Percentiles rank a stretch among this genome's conserved stretches.
Evolutionary conservation across 192 early-diverging fungal species (phyloP).

Genomic region (Backusella sp.): DNA sequence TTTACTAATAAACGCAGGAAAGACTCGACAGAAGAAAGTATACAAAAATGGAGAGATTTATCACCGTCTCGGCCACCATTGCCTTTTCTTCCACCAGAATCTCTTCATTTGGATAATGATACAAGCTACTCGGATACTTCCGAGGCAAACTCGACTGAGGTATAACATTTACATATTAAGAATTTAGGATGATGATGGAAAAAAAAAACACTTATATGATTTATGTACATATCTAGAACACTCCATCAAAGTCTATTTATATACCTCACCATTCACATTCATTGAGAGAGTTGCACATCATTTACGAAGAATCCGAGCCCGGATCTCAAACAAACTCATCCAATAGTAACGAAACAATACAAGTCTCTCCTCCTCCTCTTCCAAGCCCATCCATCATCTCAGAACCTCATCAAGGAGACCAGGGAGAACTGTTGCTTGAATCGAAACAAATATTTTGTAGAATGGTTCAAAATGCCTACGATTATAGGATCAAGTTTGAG

Average conservation of each 20-base stretch:
- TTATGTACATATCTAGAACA: not conserved
- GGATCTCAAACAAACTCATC: not conserved
- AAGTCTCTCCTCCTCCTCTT: not conserved
- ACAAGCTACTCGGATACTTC: not conserved
- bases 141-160: not conserved
- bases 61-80: not conserved
- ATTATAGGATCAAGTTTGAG: not conserved
- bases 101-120: not conserved
- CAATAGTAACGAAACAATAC: not conserved
- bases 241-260: not conserved
- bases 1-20: not conserved
- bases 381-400: not conserved
- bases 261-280: not conserved
- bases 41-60: slow-evolving; percentile 5
- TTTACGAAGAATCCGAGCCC: not conserved
- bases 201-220: not conserved
- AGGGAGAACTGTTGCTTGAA: not conserved
- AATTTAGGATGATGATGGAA: not conserved
- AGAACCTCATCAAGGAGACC: not conserved
- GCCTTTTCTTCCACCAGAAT: not conserved
- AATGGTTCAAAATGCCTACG: not conserved
- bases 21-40: not conserved
- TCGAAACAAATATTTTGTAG: not conserved
- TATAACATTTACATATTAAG: not conserved
- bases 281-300: slow-evolving; percentile 3